phyloP scores from a whole-genome alignment of 495 filamentous ascomycete genomes.

The Mytilinidion resinicola region DNA sequence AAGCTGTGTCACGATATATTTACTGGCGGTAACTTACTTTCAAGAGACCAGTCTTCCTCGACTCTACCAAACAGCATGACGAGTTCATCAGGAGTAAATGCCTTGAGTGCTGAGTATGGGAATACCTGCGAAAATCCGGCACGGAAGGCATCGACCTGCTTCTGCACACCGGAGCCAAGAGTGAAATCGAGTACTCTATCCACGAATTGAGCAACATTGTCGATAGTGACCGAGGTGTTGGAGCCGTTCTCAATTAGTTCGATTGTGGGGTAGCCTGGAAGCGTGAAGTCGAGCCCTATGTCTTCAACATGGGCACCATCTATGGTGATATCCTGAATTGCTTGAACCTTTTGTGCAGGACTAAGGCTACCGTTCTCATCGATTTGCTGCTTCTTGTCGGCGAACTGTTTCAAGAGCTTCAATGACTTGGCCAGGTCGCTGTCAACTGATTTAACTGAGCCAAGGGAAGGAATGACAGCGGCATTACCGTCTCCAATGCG shows the following conservation, averaged over 20 bases:
- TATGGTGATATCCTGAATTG: constrained; percentile 59
- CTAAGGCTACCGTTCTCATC: constrained; percentile 60
- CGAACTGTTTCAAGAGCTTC: constrained; percentile 83
- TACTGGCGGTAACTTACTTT: constrained; percentile 58
- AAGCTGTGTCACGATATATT: constrained; percentile 21
- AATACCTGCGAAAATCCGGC: constrained; percentile 93
- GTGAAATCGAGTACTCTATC: constrained; percentile 90
- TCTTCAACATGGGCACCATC: constrained; percentile 77
- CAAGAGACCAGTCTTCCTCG: constrained; percentile 96
- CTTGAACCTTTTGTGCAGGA: constrained; percentile 60
- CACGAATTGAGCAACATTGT: constrained; percentile 83
- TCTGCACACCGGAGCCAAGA: constrained; percentile 75
- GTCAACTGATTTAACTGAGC: constrained; percentile 88
- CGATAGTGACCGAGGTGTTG: constrained; percentile 69
- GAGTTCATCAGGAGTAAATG: constrained; percentile 95
- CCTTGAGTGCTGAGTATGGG: constrained; percentile 82
- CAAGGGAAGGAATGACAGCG: constrained; percentile 76
- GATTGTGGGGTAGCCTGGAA: constrained; percentile 87
- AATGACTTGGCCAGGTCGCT: constrained; percentile 77
- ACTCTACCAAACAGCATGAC: constrained; percentile 91
- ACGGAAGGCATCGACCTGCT: constrained; percentile 88
- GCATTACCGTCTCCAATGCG: constrained; percentile 72
- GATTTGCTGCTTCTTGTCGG: constrained; percentile 70
- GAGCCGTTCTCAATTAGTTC: constrained; percentile 72
- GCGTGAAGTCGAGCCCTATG: constrained; percentile 83